Evolutionary conservation across 2,329 filamentous ascomycete species (phyloP).

Genomic region (Aspergillus pseudonomiae): DNA sequence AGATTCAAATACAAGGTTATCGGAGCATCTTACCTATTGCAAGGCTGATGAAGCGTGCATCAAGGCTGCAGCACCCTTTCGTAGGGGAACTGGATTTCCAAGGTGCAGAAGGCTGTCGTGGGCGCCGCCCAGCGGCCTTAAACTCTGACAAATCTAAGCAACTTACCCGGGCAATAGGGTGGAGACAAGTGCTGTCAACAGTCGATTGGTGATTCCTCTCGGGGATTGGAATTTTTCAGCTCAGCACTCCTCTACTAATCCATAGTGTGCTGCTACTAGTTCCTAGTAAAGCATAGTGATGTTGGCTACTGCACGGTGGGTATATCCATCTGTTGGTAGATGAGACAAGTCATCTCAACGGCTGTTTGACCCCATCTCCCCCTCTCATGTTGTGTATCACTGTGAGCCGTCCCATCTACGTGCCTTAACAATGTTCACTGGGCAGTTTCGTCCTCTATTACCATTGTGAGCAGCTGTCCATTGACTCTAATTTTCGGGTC

Average conservation of each 20-base stretch:
- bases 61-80: background rate
- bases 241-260: background rate
- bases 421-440: background rate
- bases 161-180: conserved; percentile 1
- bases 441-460: background rate
- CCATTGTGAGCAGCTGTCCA: background rate
- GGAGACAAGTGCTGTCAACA: background rate
- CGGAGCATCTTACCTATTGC: background rate
- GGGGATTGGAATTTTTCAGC: background rate
- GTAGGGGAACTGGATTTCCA: background rate
- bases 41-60: background rate
- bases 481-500: background rate
- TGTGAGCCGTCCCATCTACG: background rate
- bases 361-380: conserved; percentile 4
- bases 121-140: background rate
- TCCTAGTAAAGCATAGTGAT: conserved; percentile 9
- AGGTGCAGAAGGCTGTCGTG: background rate
- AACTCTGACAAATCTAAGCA: background rate
- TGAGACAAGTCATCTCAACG: conserved; percentile 14
- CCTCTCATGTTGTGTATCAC: background rate
- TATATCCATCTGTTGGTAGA: conserved; percentile 5
- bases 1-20: background rate
- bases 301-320: conserved; percentile 13
- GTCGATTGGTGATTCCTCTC: background rate
- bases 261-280: conserved; percentile 8